These are phyloP conservation scores for Chalaropsis thielavioides DNA, from an alignment of 2,329 filamentous ascomycete genomes.

Conservation along the genomic window DNA sequence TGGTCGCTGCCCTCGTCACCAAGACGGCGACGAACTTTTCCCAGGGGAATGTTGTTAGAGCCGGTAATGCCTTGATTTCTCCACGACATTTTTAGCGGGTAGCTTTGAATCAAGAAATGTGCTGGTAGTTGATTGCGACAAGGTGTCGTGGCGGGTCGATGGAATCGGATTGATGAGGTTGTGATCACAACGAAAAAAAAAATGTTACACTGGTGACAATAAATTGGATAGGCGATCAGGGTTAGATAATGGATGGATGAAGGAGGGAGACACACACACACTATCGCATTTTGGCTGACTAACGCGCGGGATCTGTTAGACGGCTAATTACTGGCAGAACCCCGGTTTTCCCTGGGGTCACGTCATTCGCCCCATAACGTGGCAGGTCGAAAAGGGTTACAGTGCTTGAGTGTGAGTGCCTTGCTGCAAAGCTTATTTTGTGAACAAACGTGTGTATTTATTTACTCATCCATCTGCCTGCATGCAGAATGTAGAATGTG, in stretches of 20 bases:
- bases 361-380: background rate
- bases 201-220: background rate
- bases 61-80: constrained; percentile 77
- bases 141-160: background rate
- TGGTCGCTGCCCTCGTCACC: constrained; percentile 34
- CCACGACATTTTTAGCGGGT: constrained; percentile 44
- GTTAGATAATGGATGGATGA: background rate
- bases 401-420: background rate
- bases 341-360: background rate
- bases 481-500: no score
- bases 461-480: no score
- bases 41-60: constrained; percentile 94
- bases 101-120: background rate
- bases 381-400: background rate
- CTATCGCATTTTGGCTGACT: background rate
- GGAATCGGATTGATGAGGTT: background rate
- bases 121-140: background rate
- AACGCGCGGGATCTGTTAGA: background rate
- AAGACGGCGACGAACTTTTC: constrained; percentile 67
- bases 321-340: background rate
- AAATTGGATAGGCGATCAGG: background rate
- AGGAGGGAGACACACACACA: background rate
- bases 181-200: constrained; percentile 2
- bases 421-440: background rate
- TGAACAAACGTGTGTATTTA: no score